Base-by-base conservation (phyloP, 495 filamentous ascomycete genomes). In the Hyphodiscus hymeniophilus region DNA sequence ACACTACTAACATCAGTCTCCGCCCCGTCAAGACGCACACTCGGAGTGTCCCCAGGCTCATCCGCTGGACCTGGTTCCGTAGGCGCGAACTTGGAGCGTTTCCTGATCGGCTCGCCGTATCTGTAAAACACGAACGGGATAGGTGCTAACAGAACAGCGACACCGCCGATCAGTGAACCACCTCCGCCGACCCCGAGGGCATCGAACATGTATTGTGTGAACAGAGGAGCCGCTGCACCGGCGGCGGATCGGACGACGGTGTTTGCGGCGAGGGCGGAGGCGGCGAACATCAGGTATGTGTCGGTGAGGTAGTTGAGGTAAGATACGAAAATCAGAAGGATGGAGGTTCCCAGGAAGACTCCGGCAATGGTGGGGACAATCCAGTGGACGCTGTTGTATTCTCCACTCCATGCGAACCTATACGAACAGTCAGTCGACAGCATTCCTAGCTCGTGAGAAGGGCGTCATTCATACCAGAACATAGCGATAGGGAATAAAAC, bases 291-390 rank as follows among this genome's bases (percentile, higher is more conserved):
- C 45, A 75, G 72, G 60, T 90, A 90, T 1, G 84, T 82, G 46
- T 92, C 87, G 13, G 85, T 81, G 35, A 89, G 68, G 49, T 89
- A 90, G 51, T 86, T 90, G 8, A 89, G 63, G 21, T 84, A 72
- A 0, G 80, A 76, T 31, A 81, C 81, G 60, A 85, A 85, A 26
- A 80, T 70, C 2, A 76, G 68, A 5, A 77, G 63, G 55, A 79
- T 55, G 18, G 44, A 45, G 1, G 48, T 42, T 10, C 41, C 12
- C 7, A 55, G 49, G 30, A 52, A 52, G 17, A 50, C 48, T 2
- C 55, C 55, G 7, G 55, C 50, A 4, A 54, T 22, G 12, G 50
- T 51, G 3, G 55, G 55, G 3, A 54, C 55, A 15, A 51, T 36
- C 55, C 55, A 58, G 31, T 54, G 50, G 7, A 58, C 44, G n/a